Evolutionary conservation across 176 grass and related monocot genomes (phyloP), one percentile per base, ranked within the genome.

Genomic region (Canna indica): DNA sequence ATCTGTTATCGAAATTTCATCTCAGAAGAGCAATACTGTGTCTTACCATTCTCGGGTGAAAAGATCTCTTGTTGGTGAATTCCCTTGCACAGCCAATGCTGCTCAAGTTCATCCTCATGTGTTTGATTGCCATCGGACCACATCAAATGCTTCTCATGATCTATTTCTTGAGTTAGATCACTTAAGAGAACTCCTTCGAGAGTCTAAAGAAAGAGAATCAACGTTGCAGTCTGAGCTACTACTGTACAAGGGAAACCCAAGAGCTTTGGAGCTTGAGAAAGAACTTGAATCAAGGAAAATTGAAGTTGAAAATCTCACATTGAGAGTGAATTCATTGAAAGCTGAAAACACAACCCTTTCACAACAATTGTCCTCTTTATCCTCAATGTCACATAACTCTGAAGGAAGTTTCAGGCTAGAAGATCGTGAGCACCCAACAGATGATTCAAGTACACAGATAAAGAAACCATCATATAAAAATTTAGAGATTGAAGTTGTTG

Each of bases 151-250:
- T 74, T 99, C 94, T 67, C 94, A 81, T 86, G 86, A 99, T 78
- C 83, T 99, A 79, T 91, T 93, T 80, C 75, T 91, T 45, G 94
- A 99, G 79, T 59, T 99, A 77, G 94, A 99, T 63, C 89, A 88
- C 69, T 81, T 99, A 25, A 85, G 94, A 64, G 89, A 93, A 66
- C 86, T 89, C 63, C 81, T 99, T 22, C 72, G 73, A 17, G 94
- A 99, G 22, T 93, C 94, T 0, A 99, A 99, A 77, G 94, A 99
- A 72, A 99, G 86, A 59, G 94, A 99, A 57, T 59, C 83, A 31
- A 62, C 80, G 48, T 84, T 93, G 61, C 84, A 83, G 64, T 82
- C 84, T 35, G 86, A 93, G 75, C 71, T 99, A 69, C 67, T 70
- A 47, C 82, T 85, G 73, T 77, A 77, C 71, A 99, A 83, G 74